A percentile compares a stretch with the other conserved stretches of the same genome.
These are phyloP conservation scores for Epicoccum sorghinum DNA, from an alignment of 2,329 filamentous ascomycete species.

Conservation along the genomic window DNA sequence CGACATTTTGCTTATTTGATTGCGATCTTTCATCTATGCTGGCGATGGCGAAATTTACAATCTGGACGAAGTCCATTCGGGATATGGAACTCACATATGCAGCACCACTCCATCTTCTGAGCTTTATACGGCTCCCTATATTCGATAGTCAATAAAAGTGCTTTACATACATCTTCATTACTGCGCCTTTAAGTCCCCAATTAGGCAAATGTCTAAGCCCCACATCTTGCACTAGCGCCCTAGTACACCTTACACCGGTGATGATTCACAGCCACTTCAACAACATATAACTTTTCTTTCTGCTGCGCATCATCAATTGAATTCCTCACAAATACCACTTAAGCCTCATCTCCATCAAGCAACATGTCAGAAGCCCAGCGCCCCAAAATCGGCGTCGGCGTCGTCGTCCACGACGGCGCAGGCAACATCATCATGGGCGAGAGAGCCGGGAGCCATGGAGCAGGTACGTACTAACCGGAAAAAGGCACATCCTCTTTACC, in stretches of 20 bases:
- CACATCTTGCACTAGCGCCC: slow-evolving; percentile 4
- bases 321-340: background rate
- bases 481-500: no score
- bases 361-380: slow-evolving; percentile 32
- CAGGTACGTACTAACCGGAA: slow-evolving; percentile 39
- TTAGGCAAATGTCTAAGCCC: slow-evolving; percentile 1
- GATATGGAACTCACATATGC: background rate
- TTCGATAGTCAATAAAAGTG: background rate
- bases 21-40: no score
- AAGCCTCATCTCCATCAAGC: background rate
- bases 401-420: slow-evolving; percentile 52
- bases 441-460: slow-evolving; percentile 55
- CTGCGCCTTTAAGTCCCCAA: background rate
- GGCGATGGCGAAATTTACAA: background rate
- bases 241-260: background rate
- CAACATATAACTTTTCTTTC: background rate
- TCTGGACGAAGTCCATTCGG: background rate
- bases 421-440: slow-evolving; percentile 56
- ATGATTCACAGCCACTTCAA: background rate
- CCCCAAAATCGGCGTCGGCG: slow-evolving; percentile 56
- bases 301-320: background rate
- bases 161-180: background rate
- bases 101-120: no score
- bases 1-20: no score
- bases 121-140: no score